phyloP scores from a whole-genome alignment of 768 basidiomycete species.

The Tephrocybe sp. region DNA sequence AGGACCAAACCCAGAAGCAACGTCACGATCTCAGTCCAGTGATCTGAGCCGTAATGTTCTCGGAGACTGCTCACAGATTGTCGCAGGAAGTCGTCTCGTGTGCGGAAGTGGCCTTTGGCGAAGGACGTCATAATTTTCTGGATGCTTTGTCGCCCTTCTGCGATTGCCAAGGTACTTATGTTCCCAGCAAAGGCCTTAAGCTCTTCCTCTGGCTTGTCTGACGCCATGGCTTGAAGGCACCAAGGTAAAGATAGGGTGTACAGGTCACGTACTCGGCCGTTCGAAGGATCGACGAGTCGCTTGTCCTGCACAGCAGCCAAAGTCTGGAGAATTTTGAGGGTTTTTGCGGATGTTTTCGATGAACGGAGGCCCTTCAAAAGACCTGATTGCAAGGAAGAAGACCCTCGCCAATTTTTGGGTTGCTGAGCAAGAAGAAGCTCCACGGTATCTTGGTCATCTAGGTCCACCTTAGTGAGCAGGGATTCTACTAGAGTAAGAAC shows the following conservation, averaged over 20 bases:
- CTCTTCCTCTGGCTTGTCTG: slow-evolving; percentile 54
- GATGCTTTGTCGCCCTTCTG: slow-evolving; percentile 75
- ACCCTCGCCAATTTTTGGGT: slow-evolving; percentile 70
- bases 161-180: slow-evolving; percentile 68
- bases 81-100: slow-evolving; percentile 89
- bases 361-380: slow-evolving; percentile 81
- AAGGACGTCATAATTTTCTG: slow-evolving; percentile 88
- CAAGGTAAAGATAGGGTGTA: slow-evolving; percentile 84
- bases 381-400: slow-evolving; percentile 62
- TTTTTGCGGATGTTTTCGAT: slow-evolving; percentile 59
- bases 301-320: slow-evolving; percentile 60
- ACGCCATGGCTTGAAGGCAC: slow-evolving; percentile 79
- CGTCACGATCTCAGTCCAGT: slow-evolving; percentile 80
- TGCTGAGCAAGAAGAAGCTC: slow-evolving; percentile 66
- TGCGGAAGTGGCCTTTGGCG: slow-evolving; percentile 82
- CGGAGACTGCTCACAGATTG: slow-evolving; percentile 84
- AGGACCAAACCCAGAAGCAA: slow-evolving; percentile 84
- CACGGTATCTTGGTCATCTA: slow-evolving; percentile 65
- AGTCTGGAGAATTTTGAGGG: slow-evolving; percentile 65
- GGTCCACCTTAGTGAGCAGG: slow-evolving; percentile 65
- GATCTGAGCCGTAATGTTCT: slow-evolving; percentile 74
- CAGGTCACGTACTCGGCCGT: slow-evolving; percentile 73
- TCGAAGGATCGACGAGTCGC: slow-evolving; percentile 67
- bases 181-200: slow-evolving; percentile 72
- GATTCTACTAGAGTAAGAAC: slow-evolving; percentile 62